Percentiles rank a stretch among this genome's conserved stretches.
These are phyloP conservation scores for Xylaria flabelliformis DNA, from an alignment of 495 filamentous ascomycete species.

Conservation along the genomic window DNA sequence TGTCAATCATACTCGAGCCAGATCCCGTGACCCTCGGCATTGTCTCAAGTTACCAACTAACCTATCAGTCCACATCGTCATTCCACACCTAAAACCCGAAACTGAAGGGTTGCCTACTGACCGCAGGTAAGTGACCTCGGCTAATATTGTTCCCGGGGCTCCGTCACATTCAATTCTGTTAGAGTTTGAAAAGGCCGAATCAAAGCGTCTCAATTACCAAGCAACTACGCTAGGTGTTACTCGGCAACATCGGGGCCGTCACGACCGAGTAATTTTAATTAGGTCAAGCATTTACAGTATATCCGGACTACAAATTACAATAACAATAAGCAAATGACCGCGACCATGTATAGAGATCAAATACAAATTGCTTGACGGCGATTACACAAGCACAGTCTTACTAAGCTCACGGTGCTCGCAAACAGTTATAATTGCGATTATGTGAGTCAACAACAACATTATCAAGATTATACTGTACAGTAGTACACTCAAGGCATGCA, in stretches of 20 bases:
- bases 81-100: not conserved
- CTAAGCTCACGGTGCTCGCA: not conserved
- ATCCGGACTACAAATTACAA: constrained; percentile 7
- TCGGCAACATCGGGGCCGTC: not conserved
- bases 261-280: not conserved
- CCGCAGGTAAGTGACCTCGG: not conserved
- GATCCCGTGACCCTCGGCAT: constrained; percentile 17
- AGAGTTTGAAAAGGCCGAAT: constrained; percentile 6
- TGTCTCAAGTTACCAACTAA: constrained; percentile 17
- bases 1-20: constrained; percentile 12
- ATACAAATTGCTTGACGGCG: not conserved
- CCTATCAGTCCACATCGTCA: constrained; percentile 9
- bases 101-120: not conserved
- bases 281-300: not conserved
- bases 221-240: constrained; percentile 2
- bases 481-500: not conserved
- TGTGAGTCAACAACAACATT: not conserved
- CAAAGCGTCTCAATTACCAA: constrained; percentile 16
- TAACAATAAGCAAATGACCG: not conserved
- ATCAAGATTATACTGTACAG: not conserved
- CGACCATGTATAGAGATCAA: too few relatives aligned
- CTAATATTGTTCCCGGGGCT: not conserved
- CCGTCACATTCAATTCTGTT: not conserved
- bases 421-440: not conserved
- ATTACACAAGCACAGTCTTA: constrained; percentile 8